Base-by-base conservation (phyloP, 1,139 yeast genomes). In the Saccharomyces hybrid region DNA sequence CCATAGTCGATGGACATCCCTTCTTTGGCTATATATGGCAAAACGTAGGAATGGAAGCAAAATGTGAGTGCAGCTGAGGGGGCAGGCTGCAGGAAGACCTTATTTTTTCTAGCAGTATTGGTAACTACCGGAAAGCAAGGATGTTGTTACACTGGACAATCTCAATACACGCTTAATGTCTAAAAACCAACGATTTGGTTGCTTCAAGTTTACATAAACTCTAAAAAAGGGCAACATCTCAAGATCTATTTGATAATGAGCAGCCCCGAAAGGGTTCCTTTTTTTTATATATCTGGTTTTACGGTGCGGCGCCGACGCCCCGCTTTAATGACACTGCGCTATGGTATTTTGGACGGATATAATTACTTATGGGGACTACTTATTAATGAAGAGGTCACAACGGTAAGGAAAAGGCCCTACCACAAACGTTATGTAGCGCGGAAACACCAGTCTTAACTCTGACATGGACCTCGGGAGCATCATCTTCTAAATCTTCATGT, bases 381-480 rank as follows among this genome's bases (percentile, higher is more conserved):
- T n/a, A n/a, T n/a, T n/a, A n/a, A n/a, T 38, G 44, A 21, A 19
- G 44, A 38, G 11, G 11, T 57, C 64, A 71, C 57, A 71, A 62
- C 26, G 65, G 67, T 62, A 76, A 72, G 7, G 67, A 65, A 56
- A 68, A 74, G 28, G 67, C 67, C 8, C 56, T 55, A 14, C 82
- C 82, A 46, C 69, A 67, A 6, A 71, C 66, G 57, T 79, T 79
- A 59, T 79, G 82, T 29, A 78, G 64, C 51, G 70, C 68, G 2
- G 78, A 68, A 4, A 71, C 70, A 6, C 76, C 77, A 0, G 81
- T 76, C 51, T 77, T 67, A 8, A 77, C 74, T 21, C 79, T 68
- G 6, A 75, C 71, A 54, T 75, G 78, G 8, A 63, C 62, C 52
- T 74, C 78, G 16, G 49, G 47, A 48, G 67, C 57, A 31, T 56